These are phyloP conservation scores for Beauveria scarabaeidicola DNA, from an alignment of 2,329 filamentous ascomycete species.

Conservation along the genomic window DNA sequence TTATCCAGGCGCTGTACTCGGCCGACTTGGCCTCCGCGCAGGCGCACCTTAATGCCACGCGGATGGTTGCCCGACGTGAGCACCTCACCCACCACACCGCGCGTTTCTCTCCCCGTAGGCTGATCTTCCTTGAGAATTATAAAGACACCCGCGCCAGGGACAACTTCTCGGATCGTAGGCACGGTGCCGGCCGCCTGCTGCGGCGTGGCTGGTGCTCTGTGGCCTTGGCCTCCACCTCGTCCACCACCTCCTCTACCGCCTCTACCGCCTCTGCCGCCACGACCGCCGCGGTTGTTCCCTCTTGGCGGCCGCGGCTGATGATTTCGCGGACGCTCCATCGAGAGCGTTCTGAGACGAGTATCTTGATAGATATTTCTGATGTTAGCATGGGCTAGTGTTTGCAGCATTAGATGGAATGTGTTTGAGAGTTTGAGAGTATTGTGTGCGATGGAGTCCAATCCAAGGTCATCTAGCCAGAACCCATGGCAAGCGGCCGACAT, in stretches of 20 bases:
- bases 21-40: conserved; percentile 63
- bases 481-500: neutral
- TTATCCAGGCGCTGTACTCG: conserved; percentile 57
- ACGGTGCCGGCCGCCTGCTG: conserved; percentile 32
- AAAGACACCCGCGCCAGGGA: conserved; percentile 55
- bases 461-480: neutral
- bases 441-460: neutral
- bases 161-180: conserved; percentile 42
- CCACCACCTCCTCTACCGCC: neutral
- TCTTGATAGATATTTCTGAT: neutral
- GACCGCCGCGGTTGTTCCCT: conserved; percentile 10
- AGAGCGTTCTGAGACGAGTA: neutral
- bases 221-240: conserved; percentile 12
- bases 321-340: conserved; percentile 26
- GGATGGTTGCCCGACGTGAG: conserved; percentile 68
- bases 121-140: conserved; percentile 73
- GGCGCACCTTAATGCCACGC: conserved; percentile 68
- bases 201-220: conserved; percentile 21
- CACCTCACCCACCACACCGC: conserved; percentile 56
- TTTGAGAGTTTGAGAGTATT: neutral
- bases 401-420: neutral
- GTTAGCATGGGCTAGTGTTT: neutral
- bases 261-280: conserved; percentile 16
- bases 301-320: conserved; percentile 21
- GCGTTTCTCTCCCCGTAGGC: conserved; percentile 61